Evolutionary conservation across 2,329 filamentous ascomycete genomes (phyloP).

Genomic region (Fusarium poae): DNA sequence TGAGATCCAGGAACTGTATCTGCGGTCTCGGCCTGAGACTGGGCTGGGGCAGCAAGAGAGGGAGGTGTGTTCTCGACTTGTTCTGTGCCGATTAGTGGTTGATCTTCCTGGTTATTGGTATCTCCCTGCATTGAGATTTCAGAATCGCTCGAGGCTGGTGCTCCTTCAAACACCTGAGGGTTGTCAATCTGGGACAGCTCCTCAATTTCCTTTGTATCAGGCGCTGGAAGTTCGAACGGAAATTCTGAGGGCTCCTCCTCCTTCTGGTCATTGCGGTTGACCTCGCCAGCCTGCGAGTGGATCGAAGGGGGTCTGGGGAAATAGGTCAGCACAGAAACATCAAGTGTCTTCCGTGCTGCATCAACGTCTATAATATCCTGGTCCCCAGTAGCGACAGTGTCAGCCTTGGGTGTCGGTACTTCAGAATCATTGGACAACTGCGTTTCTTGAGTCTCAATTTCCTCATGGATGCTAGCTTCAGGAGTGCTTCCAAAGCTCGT

Average conservation of each 20-base stretch:
- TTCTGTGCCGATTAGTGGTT: constrained; percentile 14
- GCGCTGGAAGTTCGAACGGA: neutral
- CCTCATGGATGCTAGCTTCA: constrained; percentile 28
- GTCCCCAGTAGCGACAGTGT: constrained; percentile 6
- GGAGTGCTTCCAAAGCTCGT: constrained; percentile 34
- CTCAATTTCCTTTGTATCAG: neutral
- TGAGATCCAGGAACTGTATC: constrained; percentile 11
- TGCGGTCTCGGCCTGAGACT: constrained; percentile 8
- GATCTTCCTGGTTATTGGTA: constrained; percentile 28
- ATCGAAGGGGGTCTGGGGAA: constrained; percentile 41
- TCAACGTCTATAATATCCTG: constrained; percentile 2
- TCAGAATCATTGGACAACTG: constrained; percentile 23
- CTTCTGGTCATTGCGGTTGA: constrained; percentile 3
- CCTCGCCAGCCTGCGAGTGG: constrained; percentile 19
- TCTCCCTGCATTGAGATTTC: constrained; percentile 42
- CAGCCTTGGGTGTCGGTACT: constrained; percentile 22
- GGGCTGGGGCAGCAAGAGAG: neutral
- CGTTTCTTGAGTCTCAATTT: constrained; percentile 12
- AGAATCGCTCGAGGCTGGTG: constrained; percentile 40
- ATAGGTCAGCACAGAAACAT: constrained; percentile 18
- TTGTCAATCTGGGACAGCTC: neutral
- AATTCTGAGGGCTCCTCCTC: constrained; percentile 9
- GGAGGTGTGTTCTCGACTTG: constrained; percentile 9
- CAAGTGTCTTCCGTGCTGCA: constrained; percentile 12
- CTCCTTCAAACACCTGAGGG: constrained; percentile 3